Percentiles rank a stretch among this genome's conserved stretches.
phyloP scores from a whole-genome alignment of 805 yeast species.

The Candida ipomoeae region DNA sequence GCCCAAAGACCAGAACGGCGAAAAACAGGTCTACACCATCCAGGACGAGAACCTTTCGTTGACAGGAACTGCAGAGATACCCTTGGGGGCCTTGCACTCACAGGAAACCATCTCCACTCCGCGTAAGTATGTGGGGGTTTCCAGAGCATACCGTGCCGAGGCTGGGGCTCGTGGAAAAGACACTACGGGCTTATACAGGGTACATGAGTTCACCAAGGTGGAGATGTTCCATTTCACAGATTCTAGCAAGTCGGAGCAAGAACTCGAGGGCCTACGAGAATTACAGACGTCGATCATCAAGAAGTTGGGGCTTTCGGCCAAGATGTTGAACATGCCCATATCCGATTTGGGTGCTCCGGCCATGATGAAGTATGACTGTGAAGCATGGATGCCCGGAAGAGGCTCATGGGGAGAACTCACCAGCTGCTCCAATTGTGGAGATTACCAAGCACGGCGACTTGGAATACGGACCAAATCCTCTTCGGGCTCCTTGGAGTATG shows the following conservation, averaged over 20 bases:
- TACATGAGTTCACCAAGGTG: constrained; percentile 94
- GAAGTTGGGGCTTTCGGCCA: constrained; percentile 72
- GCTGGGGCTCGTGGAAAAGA: constrained; percentile 96
- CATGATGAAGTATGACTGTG: constrained; percentile 84
- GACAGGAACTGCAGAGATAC: constrained; percentile 94
- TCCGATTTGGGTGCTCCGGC: constrained; percentile 95
- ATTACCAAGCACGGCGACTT: constrained; percentile 82
- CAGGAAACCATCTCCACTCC: constrained; percentile 50
- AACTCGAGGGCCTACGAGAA: constrained; percentile 55
- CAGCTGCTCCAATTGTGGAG: constrained; percentile 88
- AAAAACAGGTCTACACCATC: constrained; percentile 76
- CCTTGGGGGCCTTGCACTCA: constrained; percentile 76
- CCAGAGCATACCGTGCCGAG: constrained; percentile 88
- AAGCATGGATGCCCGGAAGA: constrained; percentile 98
- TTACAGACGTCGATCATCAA: constrained; percentile 63
- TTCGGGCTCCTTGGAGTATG: constrained; percentile 42
- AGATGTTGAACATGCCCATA: constrained; percentile 83
- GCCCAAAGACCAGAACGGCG: constrained; percentile 85
- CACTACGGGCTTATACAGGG: constrained; percentile 87
- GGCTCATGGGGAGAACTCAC: constrained; percentile 90
- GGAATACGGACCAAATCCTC: constrained; percentile 52
- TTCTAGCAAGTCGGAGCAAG: constrained; percentile 42
- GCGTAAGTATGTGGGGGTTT: constrained; percentile 65
- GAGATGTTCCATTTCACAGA: constrained; percentile 77
- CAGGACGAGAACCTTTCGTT: constrained; percentile 55